Evolutionary conservation across 108 stramenopile genomes (phyloP), one percentile per base, ranked within the genome.

Genomic region (Chaetoceros tenuissimus): DNA sequence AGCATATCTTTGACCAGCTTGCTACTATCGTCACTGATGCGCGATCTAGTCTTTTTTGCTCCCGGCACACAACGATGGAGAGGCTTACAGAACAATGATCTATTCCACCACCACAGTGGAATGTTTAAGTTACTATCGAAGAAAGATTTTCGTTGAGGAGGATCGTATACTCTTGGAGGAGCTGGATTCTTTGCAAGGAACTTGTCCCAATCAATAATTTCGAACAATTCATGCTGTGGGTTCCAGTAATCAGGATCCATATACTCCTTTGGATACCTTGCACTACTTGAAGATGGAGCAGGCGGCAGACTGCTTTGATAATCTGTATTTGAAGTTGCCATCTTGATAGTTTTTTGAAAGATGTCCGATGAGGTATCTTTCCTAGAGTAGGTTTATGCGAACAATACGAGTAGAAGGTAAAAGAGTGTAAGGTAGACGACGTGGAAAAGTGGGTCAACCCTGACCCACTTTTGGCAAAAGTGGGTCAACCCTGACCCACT

Each of bases 171-270:
- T 26, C 16, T 51, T 5, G 49, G 49, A 51, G 49, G 49, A 10
- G 49, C 23, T 8, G 49, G 49, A 24, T 51, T 51, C 49, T 25
- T 24, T 5, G 24, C 5, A 26, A 10, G 10, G 10, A 24, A 51
- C 16, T 51, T 51, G 10, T 51, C 49, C 49, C 49, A 51, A 51
- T 51, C 49, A 26, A 51, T 51, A 10, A 51, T 26, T 26, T 25
- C 49, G 16, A 51, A 51, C 5, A 10, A 10, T 16, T 51, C 16
- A 16, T 16, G 16, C 16, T 51, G 5, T 24, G 49, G 49, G 16
- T 51, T 24, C 49, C 49, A 51, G 16, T 51, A 51, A 5, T 16
- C 10, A 16, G 49, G 34, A 13, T 40, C 34, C 8, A 13, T 40
- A 5, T 10, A 40, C 13, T 40, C 34, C 13, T 40, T 40, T n/a